Base-by-base conservation (phyloP, 1,139 yeast genomes). In the Tardiomyces blankii region DNA sequence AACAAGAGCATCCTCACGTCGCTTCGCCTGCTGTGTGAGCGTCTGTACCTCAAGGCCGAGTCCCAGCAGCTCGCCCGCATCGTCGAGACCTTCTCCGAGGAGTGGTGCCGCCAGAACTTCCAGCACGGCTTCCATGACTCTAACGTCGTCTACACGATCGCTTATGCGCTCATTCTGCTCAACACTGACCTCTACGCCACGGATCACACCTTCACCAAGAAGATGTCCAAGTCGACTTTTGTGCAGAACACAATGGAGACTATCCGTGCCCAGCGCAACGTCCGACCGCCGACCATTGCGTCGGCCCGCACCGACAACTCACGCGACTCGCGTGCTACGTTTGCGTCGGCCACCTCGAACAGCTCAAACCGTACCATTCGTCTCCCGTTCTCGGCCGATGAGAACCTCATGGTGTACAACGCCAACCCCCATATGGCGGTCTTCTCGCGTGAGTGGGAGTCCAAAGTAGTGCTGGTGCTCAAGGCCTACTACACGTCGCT, bases 51-150 rank as follows among this genome's bases (percentile, higher is more conserved):
- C 56, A 80, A 79, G 56, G 95, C 94, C 2, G 96, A 87, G 61
- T 79, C 93, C 1, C 93, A 84, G 55, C 86, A 82, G 56, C 76
- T 87, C 48, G 95, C 86, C 62, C 72, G 86, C 42, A 74, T 86
- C 19, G 66, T 87, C 48, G 81, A 82, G 41, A 70, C 82, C 1
- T 81, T 85, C 59, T 74, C 94, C 19, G 73, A 74, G 49, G 73
- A 83, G 47, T 87, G 89, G 83, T 75, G 62, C 61, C 69, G 61
- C 62, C 73, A 68, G 65, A 73, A 66, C 69, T 79, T 52, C 11
- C 51, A 50, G 39, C 67, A 66, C 45, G 67, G 73, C 13, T 77
- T 79, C 58, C 73, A 72, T 42, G 73, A 77, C 54, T 73, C 75
- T 45, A 83, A 78, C 51, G 76, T 81, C 42, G 78, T 84, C 49